Evolutionary conservation across 1,139 yeast species (phyloP), one percentile per base, ranked within the genome.

Genomic region (Yamadazyma siamensis): DNA sequence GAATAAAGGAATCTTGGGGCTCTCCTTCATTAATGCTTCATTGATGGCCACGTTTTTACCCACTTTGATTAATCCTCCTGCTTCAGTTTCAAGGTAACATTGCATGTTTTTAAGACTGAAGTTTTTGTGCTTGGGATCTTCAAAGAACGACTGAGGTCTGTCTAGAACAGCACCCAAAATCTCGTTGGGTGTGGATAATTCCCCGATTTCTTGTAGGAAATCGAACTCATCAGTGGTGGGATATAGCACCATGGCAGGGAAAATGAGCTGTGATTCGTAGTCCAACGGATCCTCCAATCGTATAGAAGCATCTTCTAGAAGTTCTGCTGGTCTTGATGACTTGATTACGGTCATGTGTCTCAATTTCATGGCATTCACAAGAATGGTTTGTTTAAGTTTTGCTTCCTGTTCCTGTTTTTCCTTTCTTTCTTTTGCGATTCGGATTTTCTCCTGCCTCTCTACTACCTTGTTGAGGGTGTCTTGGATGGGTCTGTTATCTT

Each of bases 191-290:
- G 91, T 74, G 2, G 78, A 61, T 28, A 82, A 59, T 49, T 85
- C 94, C 37, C 91, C 75, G 10, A 84, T 73, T 38, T 80, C 80
- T 5, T 80, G 85, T 22, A 89, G 64, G 44, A 80, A 80, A 54
- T 89, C 96, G 43, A 89, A 85, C 51, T 86, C 94, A 51, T 83
- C 84, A 6, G 77, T 78, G 4, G 91, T 74, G 10, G 97, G 97
- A 46, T 88, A 91, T 36, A 89, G 57, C 11, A 88, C 65, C 63
- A 84, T 66, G 0, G 91, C 83, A 0, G 97, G 96, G 44, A 87
- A 72, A 13, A 83, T 70, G 32, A 91, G 59, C 46, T 84, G 88
- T 0, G 95, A 82, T 43, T 84, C 85, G 32, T 82, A 70, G 51
- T 88, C 95, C 30, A 63, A 47, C 7, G 77, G 75, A 45, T 86